A percentile compares a stretch with the other conserved stretches of the same genome.
Conservation (phyloP, 2,329 filamentous ascomycete species). For the Elsinoe perseae region DNA sequence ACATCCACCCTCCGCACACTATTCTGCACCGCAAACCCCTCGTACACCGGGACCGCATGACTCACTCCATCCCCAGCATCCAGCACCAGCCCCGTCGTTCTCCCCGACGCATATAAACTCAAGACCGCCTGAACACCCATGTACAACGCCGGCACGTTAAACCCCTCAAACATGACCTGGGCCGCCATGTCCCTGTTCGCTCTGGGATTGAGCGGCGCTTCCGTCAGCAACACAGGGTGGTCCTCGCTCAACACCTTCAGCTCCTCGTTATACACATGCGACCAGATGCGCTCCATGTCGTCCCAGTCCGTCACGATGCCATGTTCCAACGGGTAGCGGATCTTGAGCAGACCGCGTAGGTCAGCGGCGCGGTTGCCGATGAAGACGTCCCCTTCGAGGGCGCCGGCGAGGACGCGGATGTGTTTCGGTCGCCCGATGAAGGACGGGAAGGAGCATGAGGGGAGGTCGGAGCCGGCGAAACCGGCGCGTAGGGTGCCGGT, state of each 20-base stretch:
- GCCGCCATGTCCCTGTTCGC: conserved; percentile 93
- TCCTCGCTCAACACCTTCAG: conserved; percentile 96
- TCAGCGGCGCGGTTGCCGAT: conserved; percentile 90
- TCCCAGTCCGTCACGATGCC: conserved; percentile 99
- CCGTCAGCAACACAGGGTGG: conserved; percentile 93
- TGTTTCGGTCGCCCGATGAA: conserved; percentile 97
- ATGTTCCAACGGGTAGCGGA: conserved; percentile 90
- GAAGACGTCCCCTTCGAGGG: conserved; percentile 92
- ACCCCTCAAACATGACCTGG: conserved; percentile 96
- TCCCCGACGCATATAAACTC: conserved; percentile 88
- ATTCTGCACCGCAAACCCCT: conserved; percentile 93
- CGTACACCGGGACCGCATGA: conserved; percentile 93
- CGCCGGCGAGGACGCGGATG: conserved; percentile 86
- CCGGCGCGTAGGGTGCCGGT: conserved; percentile 95
- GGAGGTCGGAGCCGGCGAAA: conserved; percentile 90
- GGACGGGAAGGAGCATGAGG: conserved; percentile 95
- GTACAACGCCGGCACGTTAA: conserved; percentile 94
- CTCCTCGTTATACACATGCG: conserved; percentile 92
- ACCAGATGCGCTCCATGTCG: conserved; percentile 99
- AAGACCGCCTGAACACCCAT: conserved; percentile 96
- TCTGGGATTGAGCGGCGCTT: conserved; percentile 89
- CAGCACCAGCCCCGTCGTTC: conserved; percentile 91
- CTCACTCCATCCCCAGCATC: conserved; percentile 95
- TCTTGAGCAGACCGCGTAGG: conserved; percentile 86
- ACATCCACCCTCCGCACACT: conserved; percentile 95